Percentiles rank a stretch among this genome's conserved stretches.
phyloP scores from a whole-genome alignment of 176 grass and related monocot genomes.

The Cenchrus fungigraminus region DNA sequence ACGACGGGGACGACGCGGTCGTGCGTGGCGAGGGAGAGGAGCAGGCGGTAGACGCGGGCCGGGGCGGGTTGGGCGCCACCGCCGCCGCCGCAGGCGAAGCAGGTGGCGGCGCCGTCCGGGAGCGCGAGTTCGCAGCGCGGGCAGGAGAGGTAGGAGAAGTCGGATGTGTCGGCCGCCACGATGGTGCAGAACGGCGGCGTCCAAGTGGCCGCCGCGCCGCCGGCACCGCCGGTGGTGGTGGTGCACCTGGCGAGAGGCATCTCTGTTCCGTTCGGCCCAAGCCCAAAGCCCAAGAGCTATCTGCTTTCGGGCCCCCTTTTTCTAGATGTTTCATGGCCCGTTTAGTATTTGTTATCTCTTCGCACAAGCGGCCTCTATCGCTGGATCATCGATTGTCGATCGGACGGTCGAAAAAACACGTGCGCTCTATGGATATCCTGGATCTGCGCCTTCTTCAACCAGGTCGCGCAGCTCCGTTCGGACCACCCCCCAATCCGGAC shows the following conservation, averaged over 20 bases:
- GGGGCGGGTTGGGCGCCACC: neutral
- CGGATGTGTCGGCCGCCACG: conserved; percentile 54
- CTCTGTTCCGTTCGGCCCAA: conserved; percentile 11
- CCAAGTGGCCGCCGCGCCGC: conserved; percentile 48
- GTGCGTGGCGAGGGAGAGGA: conserved; percentile 68
- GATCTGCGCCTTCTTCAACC: conserved; percentile 23
- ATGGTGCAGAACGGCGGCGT: conserved; percentile 74
- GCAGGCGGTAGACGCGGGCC: conserved; percentile 60
- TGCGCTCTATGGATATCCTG: neutral
- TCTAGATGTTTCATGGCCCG: neutral
- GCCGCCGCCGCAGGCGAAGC: conserved; percentile 42
- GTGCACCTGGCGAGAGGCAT: conserved; percentile 18
- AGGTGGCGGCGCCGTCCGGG: conserved; percentile 25
- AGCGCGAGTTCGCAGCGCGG: conserved; percentile 54
- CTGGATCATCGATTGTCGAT: neutral
- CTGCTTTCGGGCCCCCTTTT: neutral
- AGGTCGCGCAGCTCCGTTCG: neutral
- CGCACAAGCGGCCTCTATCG: neutral
- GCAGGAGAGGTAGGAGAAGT: conserved; percentile 68
- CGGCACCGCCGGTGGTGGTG: neutral
- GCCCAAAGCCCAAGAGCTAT: conserved; percentile 14
- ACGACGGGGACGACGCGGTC: conserved; percentile 65
- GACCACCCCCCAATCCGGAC: conserved; percentile 32
- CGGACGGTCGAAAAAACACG: neutral
- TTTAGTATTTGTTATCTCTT: neutral